phyloP scores from a whole-genome alignment of 1,139 yeast species.

The Geotrichum klebahnii region DNA sequence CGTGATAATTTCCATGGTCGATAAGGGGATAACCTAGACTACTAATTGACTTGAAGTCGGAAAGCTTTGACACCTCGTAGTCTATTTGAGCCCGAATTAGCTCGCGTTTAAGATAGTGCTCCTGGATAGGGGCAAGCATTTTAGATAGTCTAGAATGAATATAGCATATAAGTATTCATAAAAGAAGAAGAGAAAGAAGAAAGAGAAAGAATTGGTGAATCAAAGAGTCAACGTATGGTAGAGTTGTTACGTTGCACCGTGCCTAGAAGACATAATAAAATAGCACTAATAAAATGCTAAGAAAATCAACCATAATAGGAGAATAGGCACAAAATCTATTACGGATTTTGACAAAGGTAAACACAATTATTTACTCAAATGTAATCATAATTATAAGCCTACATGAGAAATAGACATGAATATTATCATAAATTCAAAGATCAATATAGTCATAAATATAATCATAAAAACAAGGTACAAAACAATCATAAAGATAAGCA shows the following conservation, averaged over 20 bases:
- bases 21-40: slow-evolving; percentile 71
- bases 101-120: slow-evolving; percentile 82
- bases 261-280: no score
- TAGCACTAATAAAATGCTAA: background rate
- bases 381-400: no score
- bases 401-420: background rate
- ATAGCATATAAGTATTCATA: background rate
- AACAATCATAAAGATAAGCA: no score
- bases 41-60: slow-evolving; percentile 57
- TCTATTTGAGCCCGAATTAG: slow-evolving; percentile 59
- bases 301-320: background rate
- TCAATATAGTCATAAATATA: background rate
- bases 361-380: no score
- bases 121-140: slow-evolving; percentile 44
- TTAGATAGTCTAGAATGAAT: background rate
- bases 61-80: slow-evolving; percentile 56
- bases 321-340: background rate
- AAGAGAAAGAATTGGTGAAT: no score
- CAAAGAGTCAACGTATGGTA: no score
- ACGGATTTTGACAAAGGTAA: no score
- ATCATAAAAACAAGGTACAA: background rate
- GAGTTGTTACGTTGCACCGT: no score
- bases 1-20: slow-evolving; percentile 13
- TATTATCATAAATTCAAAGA: background rate
- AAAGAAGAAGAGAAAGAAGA: background rate